Base-by-base conservation (phyloP, 148 eudicot species). In the Dianthus caryophyllus region DNA sequence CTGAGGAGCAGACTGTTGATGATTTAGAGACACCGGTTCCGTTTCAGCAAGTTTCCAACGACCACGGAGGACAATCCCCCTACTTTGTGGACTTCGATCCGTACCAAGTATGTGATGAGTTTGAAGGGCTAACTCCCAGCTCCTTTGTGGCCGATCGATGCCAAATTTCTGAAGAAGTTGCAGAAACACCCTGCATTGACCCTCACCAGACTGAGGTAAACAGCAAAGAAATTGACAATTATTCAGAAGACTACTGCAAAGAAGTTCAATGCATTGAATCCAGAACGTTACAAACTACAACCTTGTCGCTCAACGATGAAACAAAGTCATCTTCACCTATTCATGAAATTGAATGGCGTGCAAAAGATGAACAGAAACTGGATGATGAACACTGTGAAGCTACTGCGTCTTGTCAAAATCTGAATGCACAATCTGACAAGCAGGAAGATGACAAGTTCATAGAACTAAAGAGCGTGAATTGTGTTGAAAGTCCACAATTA, bases 261-360 rank as follows among this genome's bases (percentile, higher is more conserved):
- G 96, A 86, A 64, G 99, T 90, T 73, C 83, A 83, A 39, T 94
- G 99, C 77, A 80, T 90, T 33, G 97, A 83, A 69, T 71, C 74
- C 63, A 78, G 79, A 72, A 60, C 66, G 48, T 15, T 64, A 47
- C 69, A 71, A 54, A 61, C 61, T 25, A 63, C 47, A 53, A 51
- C 54, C 20, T 71, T 68, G 56, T 69, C 77, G 66, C 73, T 64
- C 18, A 70, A 65, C 27, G 78, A 72, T 55, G 65, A 58, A 66
- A 33, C 69, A 63, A 68, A 75, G 52, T 31, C 73, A 64, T 26
- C 67, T 12, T 12, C 53, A 26, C 75, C 31, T 43, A 67, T 44
- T 62, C 61, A 58, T 22, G 73, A 64, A 65, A 70, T 62, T 49
- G 46, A 29, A 52, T 16, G 56, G 43, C 14, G 33, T 64, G 41